Evolutionary conservation across 768 basidiomycete genomes (phyloP).

Genomic region (Mycena indigotica): DNA sequence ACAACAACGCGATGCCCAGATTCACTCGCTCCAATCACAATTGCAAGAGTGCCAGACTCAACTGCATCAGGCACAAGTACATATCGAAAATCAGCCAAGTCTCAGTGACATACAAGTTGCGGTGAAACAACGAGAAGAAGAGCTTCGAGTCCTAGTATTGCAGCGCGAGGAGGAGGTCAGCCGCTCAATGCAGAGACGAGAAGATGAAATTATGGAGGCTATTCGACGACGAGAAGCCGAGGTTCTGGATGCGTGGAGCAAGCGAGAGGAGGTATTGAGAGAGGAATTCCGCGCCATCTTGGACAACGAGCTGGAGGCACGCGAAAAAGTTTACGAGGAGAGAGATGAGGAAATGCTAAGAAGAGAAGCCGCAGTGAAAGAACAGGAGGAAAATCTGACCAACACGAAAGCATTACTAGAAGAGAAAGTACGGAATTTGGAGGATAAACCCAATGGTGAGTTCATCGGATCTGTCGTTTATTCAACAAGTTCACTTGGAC

Average conservation of each 20-base stretch:
- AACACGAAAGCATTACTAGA: constrained; percentile 53
- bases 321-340: constrained; percentile 50
- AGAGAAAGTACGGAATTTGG: constrained; percentile 47
- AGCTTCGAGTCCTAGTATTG: constrained; percentile 21
- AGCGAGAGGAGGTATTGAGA: constrained; percentile 68
- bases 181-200: constrained; percentile 23
- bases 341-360: constrained; percentile 52
- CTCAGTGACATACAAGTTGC: constrained; percentile 45
- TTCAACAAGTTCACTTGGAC: neutral
- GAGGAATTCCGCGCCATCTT: constrained; percentile 21
- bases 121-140: constrained; percentile 23
- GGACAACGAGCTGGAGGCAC: constrained; percentile 47
- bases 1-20: constrained; percentile 62
- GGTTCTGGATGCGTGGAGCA: constrained; percentile 61
- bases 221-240: constrained; percentile 69
- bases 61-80: constrained; percentile 36
- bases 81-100: constrained; percentile 28
- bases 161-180: constrained; percentile 23
- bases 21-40: constrained; percentile 49
- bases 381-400: constrained; percentile 53
- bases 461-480: neutral
- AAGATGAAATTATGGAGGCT: constrained; percentile 50
- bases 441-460: constrained; percentile 28
- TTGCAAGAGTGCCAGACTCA: constrained; percentile 36
- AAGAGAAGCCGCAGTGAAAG: constrained; percentile 26